phyloP scores from a whole-genome alignment of 2,329 filamentous ascomycete species.

The Monosporascus ibericus region DNA sequence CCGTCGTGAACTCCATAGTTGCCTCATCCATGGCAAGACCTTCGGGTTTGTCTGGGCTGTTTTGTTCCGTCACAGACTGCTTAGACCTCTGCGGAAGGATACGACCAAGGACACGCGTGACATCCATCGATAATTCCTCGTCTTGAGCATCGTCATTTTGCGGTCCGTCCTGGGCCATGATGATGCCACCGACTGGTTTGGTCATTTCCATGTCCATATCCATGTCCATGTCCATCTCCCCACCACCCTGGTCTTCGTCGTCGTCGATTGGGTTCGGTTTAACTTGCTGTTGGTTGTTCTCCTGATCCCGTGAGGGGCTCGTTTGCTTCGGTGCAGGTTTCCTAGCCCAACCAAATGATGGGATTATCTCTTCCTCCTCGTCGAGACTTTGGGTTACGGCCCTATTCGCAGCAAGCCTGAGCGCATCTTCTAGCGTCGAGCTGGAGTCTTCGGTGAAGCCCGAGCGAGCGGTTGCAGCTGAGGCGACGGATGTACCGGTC shows the following conservation, averaged over 20 bases:
- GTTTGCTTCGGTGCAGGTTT: constrained; percentile 36
- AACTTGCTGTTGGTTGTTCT: constrained; percentile 29
- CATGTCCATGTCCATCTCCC: constrained; percentile 35
- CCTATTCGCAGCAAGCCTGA: constrained; percentile 66
- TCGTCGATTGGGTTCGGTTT: constrained; percentile 22
- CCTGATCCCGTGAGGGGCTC: constrained; percentile 33
- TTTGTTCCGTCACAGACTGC: constrained; percentile 17
- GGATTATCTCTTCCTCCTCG: constrained; percentile 65
- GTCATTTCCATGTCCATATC: constrained; percentile 54
- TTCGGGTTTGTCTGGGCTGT: constrained; percentile 19
- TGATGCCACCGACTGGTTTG: constrained; percentile 48
- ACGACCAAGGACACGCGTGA: constrained; percentile 74
- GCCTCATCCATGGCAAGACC: constrained; percentile 49
- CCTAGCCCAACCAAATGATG: constrained; percentile 69
- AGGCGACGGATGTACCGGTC: constrained; percentile 61
- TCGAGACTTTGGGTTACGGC: constrained; percentile 68
- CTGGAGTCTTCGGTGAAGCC: constrained; percentile 58
- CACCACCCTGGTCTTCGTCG: constrained; percentile 12
- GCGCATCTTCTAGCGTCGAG: constrained; percentile 67
- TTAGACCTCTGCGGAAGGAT: constrained; percentile 54
- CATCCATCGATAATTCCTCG: constrained; percentile 87
- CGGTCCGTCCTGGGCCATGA: constrained; percentile 20
- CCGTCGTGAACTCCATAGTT: constrained; percentile 82
- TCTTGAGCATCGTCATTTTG: constrained; percentile 39
- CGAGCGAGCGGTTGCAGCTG: constrained; percentile 48